Conservation (phyloP, 1,284 basidiomycete genomes). For the Fomitopsis betulina region DNA sequence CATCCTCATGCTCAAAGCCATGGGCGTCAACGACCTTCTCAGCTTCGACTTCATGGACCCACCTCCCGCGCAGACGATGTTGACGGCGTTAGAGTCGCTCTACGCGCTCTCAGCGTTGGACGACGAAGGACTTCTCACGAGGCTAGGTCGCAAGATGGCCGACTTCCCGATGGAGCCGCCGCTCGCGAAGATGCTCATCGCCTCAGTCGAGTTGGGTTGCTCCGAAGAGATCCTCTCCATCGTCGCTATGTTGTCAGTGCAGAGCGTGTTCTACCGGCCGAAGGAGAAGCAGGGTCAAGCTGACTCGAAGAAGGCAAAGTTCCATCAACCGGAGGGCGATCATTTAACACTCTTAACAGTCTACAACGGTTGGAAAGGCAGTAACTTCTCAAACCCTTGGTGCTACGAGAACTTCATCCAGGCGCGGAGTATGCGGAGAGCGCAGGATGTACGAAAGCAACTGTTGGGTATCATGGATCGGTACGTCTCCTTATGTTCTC, state of each 20-base stretch:
- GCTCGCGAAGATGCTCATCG: slow-evolving; percentile 97
- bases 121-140: slow-evolving; percentile 93
- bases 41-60: slow-evolving; percentile 99
- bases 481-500: slow-evolving; percentile 35
- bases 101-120: slow-evolving; percentile 96
- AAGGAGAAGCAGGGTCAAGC: slow-evolving; percentile 99
- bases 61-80: slow-evolving; percentile 93
- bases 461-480: slow-evolving; percentile 98
- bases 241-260: slow-evolving; percentile 96
- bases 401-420: slow-evolving; percentile 98
- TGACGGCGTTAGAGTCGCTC: slow-evolving; percentile 90
- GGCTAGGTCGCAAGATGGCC: slow-evolving; percentile 42
- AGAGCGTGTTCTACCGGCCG: slow-evolving; percentile 95
- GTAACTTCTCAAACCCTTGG: slow-evolving; percentile 95
- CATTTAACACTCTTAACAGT: slow-evolving; percentile 94
- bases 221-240: slow-evolving; percentile 97
- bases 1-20: slow-evolving; percentile 95
- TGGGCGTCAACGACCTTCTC: slow-evolving; percentile 98
- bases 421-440: slow-evolving; percentile 93
- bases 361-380: slow-evolving; percentile 97
- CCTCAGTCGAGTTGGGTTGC: slow-evolving; percentile 95
- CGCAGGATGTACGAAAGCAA: slow-evolving; percentile 97
- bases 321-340: slow-evolving; percentile 97
- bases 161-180: slow-evolving; percentile 98
- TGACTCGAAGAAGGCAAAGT: slow-evolving; percentile 98